A percentile compares a stretch with the other conserved stretches of the same genome.
These are phyloP conservation scores for Penicillium lividum DNA, from an alignment of 495 filamentous ascomycete species.

Conservation along the genomic window DNA sequence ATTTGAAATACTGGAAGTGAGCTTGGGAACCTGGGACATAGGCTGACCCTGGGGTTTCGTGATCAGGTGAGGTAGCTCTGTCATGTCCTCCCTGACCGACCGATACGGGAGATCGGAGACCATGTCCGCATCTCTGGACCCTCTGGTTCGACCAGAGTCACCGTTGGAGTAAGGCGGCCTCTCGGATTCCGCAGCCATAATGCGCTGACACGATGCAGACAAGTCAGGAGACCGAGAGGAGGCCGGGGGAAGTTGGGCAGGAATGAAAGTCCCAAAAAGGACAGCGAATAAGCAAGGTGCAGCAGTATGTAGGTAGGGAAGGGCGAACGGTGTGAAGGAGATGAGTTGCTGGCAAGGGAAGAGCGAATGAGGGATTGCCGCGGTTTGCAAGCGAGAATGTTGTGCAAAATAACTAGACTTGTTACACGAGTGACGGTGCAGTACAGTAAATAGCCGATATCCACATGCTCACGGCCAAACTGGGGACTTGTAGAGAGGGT, in stretches of 20 bases:
- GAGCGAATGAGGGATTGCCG: conserved; percentile 21
- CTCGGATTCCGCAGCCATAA: conserved; percentile 49
- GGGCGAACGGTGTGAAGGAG: conserved; percentile 25
- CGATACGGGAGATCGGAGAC: conserved; percentile 28
- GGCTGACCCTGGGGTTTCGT: conserved; percentile 33
- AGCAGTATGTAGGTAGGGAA: conserved; percentile 18
- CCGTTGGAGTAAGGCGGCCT: conserved; percentile 44
- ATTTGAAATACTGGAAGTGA: conserved; percentile 35
- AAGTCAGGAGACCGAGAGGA: conserved; percentile 47
- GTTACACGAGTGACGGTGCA: conserved; percentile 40
- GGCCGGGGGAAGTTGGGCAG: conserved; percentile 35
- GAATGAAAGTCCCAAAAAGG: conserved; percentile 25
- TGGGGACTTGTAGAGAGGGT: not conserved
- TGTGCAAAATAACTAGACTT: conserved; percentile 31
- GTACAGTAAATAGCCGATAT: conserved; percentile 41
- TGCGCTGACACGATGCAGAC: conserved; percentile 37
- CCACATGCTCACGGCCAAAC: conserved; percentile 42
- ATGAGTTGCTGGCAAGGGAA: conserved; percentile 17
- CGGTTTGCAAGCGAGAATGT: conserved; percentile 22
- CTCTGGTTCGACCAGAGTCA: conserved; percentile 36
- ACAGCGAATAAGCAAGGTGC: conserved; percentile 29
- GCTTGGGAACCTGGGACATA: conserved; percentile 42
- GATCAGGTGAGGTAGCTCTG: conserved; percentile 33
- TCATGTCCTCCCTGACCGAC: conserved; percentile 35
- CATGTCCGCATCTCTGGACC: conserved; percentile 32